A percentile compares a stretch with the other conserved stretches of the same genome.
Evolutionary conservation across 73 alveolate species (phyloP).

Genomic region (Blepharisma stoltei): DNA sequence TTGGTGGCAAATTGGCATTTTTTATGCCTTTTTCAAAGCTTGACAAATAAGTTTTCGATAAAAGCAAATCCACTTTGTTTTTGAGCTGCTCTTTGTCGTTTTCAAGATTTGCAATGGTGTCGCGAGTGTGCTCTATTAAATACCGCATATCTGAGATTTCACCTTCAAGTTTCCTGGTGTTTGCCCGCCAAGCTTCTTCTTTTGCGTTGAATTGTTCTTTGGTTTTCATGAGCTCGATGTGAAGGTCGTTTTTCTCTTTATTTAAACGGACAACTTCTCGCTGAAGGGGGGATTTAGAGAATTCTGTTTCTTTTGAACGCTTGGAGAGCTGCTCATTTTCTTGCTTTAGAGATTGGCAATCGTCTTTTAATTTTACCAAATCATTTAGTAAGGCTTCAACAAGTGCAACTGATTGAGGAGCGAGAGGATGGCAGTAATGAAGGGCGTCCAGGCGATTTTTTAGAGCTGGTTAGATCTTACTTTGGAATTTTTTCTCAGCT

Average conservation of each 20-base stretch:
- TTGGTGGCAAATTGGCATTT: constrained; percentile 1
- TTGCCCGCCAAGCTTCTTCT: constrained; percentile 4
- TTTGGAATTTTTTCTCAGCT: background rate
- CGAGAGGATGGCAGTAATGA: constrained; percentile 20
- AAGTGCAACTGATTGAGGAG: constrained; percentile 3
- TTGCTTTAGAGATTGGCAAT: background rate
- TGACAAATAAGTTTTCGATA: background rate
- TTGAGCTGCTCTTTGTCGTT: constrained; percentile 9
- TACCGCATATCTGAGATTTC: background rate
- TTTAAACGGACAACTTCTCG: constrained; percentile 16
- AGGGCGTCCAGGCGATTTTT: constrained; percentile 19
- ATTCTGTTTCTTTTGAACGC: background rate
- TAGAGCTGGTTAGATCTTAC: background rate
- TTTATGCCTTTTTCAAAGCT: background rate
- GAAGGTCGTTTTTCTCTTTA: background rate
- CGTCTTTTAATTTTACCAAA: constrained; percentile 2
- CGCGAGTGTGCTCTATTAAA: background rate
- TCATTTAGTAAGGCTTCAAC: constrained; percentile 22
- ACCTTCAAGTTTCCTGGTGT: background rate
- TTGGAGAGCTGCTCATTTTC: background rate
- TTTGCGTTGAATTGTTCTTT: constrained; percentile 12
- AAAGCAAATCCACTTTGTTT: constrained; percentile 24
- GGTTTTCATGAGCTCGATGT: constrained; percentile 19
- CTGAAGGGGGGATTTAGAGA: background rate
- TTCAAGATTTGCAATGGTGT: background rate